These are phyloP conservation scores for Hordeum vulgare DNA, from an alignment of 176 grass and related monocot species.

Conservation along the genomic window MorexV3_pseudomolecules_assembly NC_058523.1:367421935-367422434, in stretches of 20 bases:
- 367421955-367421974: conserved; percentile 23
- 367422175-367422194: background rate
- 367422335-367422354: conserved; percentile 1
- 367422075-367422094: background rate
- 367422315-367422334: conserved; percentile 20
- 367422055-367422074: background rate
- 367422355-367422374: background rate
- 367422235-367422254: background rate
- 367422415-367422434: background rate
- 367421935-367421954: background rate
- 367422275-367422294: conserved; percentile 23
- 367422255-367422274: background rate
- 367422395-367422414: background rate
- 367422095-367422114: background rate
- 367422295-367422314: conserved; percentile 19
- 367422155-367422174: background rate
- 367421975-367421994: background rate
- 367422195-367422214: too few species aligned
- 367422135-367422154: background rate
- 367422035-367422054: background rate
- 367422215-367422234: background rate
- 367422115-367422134: background rate
- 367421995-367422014: conserved; percentile 14
- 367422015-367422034: background rate
- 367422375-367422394: background rate